Evolutionary conservation across 164 flowering plant species (phyloP).

Genomic region (Vitis cinerea): DNA sequence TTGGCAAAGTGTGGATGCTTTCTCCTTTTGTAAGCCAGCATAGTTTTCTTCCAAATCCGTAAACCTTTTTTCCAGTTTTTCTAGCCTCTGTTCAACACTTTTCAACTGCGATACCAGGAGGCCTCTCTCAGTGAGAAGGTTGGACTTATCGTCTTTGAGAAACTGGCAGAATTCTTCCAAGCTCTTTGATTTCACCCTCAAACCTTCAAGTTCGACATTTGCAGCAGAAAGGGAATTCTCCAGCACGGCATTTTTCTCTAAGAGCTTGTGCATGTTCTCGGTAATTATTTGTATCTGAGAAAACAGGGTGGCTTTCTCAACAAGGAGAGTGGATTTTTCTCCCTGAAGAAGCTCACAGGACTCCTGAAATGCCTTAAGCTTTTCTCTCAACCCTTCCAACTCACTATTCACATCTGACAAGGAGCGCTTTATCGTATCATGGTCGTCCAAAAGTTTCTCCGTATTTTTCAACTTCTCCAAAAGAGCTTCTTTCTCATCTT

Average conservation of each 20-base stretch:
- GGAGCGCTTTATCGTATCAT: slow-evolving; percentile 44
- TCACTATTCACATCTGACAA: slow-evolving; percentile 48
- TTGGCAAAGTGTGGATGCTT: slow-evolving; percentile 34
- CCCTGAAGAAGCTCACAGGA: slow-evolving; percentile 46
- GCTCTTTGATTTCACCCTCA: slow-evolving; percentile 55
- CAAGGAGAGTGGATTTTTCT: slow-evolving; percentile 61
- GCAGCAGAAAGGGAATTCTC: slow-evolving; percentile 66
- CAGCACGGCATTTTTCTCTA: slow-evolving; percentile 55
- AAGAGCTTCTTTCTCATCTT: slow-evolving; percentile 50
- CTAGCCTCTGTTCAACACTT: slow-evolving; percentile 43
- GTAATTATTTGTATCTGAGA: slow-evolving; percentile 60
- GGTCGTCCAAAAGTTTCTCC: slow-evolving; percentile 45
- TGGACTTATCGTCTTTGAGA: slow-evolving; percentile 56
- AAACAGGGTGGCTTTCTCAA: slow-evolving; percentile 62
- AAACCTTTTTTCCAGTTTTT: slow-evolving; percentile 53
- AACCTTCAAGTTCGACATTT: slow-evolving; percentile 63
- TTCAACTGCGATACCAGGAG: slow-evolving; percentile 48
- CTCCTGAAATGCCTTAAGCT: slow-evolving; percentile 51
- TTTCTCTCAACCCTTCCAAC: slow-evolving; percentile 47
- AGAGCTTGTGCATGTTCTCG: slow-evolving; percentile 61
- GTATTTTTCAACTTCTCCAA: slow-evolving; percentile 48
- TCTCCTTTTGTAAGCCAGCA: slow-evolving; percentile 60
- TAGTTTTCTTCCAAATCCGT: slow-evolving; percentile 54
- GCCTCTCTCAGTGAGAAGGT: slow-evolving; percentile 52
- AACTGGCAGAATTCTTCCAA: slow-evolving; percentile 67